phyloP scores from a whole-genome alignment of 2,329 filamentous ascomycete genomes.

The Hypoxylon sp. region DNA sequence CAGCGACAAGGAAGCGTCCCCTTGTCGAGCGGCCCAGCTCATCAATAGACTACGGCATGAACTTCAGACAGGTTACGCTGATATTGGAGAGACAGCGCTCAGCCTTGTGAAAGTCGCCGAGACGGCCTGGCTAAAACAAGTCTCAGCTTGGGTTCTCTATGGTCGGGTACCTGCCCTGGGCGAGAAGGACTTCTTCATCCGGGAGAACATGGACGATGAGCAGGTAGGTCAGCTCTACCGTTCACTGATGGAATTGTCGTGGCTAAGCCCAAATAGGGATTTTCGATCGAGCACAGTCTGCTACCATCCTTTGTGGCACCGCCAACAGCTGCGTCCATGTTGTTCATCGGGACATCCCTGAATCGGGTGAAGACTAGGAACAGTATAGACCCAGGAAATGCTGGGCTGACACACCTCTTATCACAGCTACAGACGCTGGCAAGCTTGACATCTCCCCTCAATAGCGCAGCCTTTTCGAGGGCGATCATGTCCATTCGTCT shows the following conservation, averaged over 20 bases:
- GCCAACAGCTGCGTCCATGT: slow-evolving; percentile 78
- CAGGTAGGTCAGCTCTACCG: slow-evolving; percentile 46
- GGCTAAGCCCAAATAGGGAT: slow-evolving; percentile 56
- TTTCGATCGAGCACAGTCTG: slow-evolving; percentile 64
- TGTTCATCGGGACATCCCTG: slow-evolving; percentile 89
- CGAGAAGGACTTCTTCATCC: slow-evolving; percentile 86
- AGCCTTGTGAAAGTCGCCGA: slow-evolving; percentile 81
- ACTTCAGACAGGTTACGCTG: slow-evolving; percentile 85
- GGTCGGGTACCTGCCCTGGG: slow-evolving; percentile 82
- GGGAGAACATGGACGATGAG: slow-evolving; percentile 54
- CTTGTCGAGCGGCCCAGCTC: slow-evolving; percentile 73
- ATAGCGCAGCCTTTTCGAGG: slow-evolving; percentile 71
- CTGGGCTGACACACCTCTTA: slow-evolving; percentile 68
- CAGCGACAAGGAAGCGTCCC: slow-evolving; percentile 45
- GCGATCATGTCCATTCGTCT: slow-evolving; percentile 79
- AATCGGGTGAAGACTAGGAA: slow-evolving; percentile 76
- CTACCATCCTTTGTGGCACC: slow-evolving; percentile 82
- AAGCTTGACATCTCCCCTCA: slow-evolving; percentile 75
- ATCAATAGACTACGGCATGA: slow-evolving; percentile 80
- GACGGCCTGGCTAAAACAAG: slow-evolving; percentile 88
- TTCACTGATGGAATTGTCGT: neutral
- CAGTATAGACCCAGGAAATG: slow-evolving; percentile 53
- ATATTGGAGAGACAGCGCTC: slow-evolving; percentile 79
- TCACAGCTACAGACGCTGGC: slow-evolving; percentile 75
- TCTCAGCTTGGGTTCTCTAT: slow-evolving; percentile 90